Conservation (phyloP, 345 rosid genomes). For the Lepidium didymum region DNA sequence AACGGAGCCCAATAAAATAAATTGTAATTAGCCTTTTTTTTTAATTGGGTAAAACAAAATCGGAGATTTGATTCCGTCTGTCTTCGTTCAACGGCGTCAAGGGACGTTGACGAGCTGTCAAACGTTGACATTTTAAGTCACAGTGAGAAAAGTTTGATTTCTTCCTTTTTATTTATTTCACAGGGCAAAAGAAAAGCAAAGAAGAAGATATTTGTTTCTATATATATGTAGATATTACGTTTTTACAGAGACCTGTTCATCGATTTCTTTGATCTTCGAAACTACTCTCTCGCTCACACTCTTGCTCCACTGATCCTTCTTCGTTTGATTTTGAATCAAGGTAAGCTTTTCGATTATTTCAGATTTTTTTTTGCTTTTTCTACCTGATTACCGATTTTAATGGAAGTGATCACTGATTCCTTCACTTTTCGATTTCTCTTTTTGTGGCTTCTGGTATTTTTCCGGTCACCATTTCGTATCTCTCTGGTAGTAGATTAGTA, state of each 20-base stretch:
- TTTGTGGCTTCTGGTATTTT: not conserved
- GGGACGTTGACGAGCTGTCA: not conserved
- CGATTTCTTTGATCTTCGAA: not conserved
- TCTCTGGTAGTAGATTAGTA: not conserved
- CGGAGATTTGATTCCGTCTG: not conserved
- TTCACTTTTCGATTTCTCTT: not conserved
- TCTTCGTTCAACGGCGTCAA: not conserved
- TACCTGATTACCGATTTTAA: not conserved
- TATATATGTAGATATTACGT: no score
- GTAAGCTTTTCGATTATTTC: not conserved
- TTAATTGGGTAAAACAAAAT: not conserved
- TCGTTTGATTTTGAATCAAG: not conserved
- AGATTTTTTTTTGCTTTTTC: not conserved
- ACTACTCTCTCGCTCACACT: not conserved
- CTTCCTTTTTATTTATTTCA: no score
- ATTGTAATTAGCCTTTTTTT: no score
- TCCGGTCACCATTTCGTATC: not conserved
- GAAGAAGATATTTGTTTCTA: no score
- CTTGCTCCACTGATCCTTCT: not conserved
- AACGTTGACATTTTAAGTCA: slow-evolving; percentile 4
- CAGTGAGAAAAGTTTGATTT: not conserved
- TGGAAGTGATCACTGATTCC: no score
- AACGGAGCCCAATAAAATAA: no score
- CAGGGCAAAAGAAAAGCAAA: no score
- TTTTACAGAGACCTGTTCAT: no score